Percentiles rank a stretch among this genome's conserved stretches.
phyloP scores from a whole-genome alignment of 148 eudicot species.

The Chenopodium album region DNA sequence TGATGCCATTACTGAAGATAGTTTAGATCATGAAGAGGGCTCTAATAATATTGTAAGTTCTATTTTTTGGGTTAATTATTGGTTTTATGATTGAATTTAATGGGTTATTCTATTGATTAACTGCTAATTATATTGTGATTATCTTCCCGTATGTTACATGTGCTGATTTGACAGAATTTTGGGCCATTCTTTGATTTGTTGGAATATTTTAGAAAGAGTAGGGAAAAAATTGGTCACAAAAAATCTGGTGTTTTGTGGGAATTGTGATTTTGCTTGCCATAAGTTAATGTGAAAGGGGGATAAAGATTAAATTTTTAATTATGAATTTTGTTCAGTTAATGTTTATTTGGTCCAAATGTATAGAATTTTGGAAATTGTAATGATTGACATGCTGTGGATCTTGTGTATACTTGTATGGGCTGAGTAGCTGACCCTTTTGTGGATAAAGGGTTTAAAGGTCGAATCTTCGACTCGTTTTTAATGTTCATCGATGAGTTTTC shows the following conservation, averaged over 20 bases:
- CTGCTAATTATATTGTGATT: neutral
- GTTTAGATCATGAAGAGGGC: conserved; percentile 53
- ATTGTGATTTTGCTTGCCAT: neutral
- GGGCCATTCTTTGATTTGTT: neutral
- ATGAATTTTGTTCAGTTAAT: neutral
- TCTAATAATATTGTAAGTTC: conserved; percentile 60
- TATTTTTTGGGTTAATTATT: neutral
- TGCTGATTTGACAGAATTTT: neutral
- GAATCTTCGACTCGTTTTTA: neutral
- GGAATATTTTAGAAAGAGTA: no score
- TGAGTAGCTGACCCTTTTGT: neutral
- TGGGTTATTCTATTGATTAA: neutral
- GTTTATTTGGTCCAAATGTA: neutral
- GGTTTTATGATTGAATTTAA: neutral
- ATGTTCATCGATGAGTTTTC: neutral
- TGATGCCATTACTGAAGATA: conserved; percentile 47
- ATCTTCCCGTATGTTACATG: neutral
- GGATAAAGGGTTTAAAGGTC: neutral
- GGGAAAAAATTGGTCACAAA: neutral
- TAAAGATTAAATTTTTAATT: neutral
- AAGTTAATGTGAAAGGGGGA: neutral
- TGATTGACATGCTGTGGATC: neutral
- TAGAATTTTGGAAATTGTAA: neutral
- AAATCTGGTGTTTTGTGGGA: neutral
- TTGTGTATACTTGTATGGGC: neutral